Conservation (phyloP, 768 basidiomycete genomes). For the Saitozyma podzolica region DNA sequence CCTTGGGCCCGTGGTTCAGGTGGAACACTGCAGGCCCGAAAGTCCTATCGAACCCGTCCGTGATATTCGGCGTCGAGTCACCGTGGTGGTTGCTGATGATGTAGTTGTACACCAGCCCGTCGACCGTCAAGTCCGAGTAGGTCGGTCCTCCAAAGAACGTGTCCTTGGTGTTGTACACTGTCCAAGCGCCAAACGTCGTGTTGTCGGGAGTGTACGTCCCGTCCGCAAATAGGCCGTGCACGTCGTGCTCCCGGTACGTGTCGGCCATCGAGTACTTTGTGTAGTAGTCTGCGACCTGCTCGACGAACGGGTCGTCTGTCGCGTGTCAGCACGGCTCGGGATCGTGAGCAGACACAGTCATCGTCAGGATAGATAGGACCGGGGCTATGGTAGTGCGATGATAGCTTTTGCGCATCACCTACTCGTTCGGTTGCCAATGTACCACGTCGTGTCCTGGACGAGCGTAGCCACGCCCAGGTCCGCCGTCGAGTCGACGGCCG, state of each 20-base stretch:
- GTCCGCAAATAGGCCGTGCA: constrained; percentile 35
- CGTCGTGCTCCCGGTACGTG: constrained; percentile 18
- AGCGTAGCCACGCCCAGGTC: constrained; percentile 1
- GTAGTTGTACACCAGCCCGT: constrained; percentile 33
- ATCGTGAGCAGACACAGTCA: too few relatives aligned
- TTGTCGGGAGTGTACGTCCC: constrained; percentile 17
- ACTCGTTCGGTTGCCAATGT: constrained; percentile 8
- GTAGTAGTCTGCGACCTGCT: constrained; percentile 30
- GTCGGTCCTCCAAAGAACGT: constrained; percentile 29
- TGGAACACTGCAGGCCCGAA: constrained; percentile 33
- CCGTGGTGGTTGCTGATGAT: constrained; percentile 33
- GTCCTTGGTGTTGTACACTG: constrained; percentile 29
- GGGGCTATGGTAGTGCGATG: too few relatives aligned
- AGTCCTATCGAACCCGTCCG: constrained; percentile 34
- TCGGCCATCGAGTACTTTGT: constrained; percentile 29
- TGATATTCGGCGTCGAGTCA: constrained; percentile 22
- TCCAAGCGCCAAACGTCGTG: constrained; percentile 29
- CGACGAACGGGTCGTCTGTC: constrained; percentile 6
- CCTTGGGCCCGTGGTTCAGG: constrained; percentile 17
- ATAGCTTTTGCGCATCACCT: too few relatives aligned
- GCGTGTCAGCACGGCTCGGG: too few relatives aligned
- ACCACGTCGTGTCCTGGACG: constrained; percentile 42
- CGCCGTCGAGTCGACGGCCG: constrained; percentile 8
- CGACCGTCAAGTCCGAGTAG: constrained; percentile 30
- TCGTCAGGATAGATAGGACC: too few relatives aligned